A percentile compares a stretch with the other conserved stretches of the same genome.
Conservation (phyloP, 208 protist species). For the Crithidia sp. region DNA sequence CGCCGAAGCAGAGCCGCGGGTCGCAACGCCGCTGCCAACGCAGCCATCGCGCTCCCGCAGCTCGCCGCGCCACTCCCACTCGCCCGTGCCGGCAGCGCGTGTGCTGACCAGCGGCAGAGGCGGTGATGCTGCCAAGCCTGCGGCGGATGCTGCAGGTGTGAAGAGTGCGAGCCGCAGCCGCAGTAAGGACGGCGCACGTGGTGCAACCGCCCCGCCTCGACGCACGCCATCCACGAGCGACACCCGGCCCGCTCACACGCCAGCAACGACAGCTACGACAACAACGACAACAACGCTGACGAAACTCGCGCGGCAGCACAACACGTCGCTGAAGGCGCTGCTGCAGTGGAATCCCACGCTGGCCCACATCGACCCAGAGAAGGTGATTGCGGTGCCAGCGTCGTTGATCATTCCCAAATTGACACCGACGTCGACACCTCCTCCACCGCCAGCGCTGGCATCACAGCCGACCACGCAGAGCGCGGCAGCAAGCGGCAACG, state of each 20-base stretch:
- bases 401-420: conserved; percentile 10
- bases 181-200: conserved; percentile 1
- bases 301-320: conserved; percentile 43
- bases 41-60: conserved; percentile 19
- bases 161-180: neutral
- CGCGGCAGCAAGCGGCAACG: too few relatives aligned
- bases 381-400: conserved; percentile 22
- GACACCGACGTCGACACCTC: neutral
- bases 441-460: neutral
- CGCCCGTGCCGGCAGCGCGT: neutral
- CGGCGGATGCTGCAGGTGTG: neutral
- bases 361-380: conserved; percentile 24
- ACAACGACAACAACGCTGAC: conserved; percentile 33
- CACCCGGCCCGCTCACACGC: neutral
- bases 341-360: conserved; percentile 48
- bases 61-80: conserved; percentile 12
- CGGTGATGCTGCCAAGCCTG: neutral
- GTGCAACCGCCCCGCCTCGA: neutral
- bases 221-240: neutral
- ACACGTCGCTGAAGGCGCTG: conserved; percentile 32
- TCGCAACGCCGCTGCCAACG: conserved; percentile 16
- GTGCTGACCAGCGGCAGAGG: neutral
- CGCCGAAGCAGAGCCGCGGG: conserved; percentile 16
- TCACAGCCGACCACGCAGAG: too few relatives aligned
- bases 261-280: neutral